Evolutionary conservation across 2,329 filamentous ascomycete genomes (phyloP).

Genomic region (Tolypocladium amazonense): DNA sequence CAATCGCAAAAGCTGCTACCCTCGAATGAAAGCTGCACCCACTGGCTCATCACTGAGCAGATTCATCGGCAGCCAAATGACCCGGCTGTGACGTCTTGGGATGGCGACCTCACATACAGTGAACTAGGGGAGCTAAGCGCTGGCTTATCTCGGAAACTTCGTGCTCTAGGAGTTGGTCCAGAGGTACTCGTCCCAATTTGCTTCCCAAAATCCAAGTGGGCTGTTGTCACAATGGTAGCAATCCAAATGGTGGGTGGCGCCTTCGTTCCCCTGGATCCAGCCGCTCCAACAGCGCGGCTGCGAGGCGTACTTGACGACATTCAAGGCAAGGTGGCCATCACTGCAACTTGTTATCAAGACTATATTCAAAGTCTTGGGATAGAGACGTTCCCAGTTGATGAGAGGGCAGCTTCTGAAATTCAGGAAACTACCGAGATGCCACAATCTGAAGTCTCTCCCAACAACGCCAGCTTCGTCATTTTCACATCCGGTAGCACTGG

Average conservation of each 20-base stretch:
- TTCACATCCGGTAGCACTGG: constrained; percentile 50
- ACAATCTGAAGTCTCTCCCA: not conserved
- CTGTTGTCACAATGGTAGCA: constrained; percentile 2
- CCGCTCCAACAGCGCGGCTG: not conserved
- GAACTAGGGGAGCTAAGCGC: not conserved
- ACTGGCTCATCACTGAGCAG: constrained; percentile 4
- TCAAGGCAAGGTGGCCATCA: not conserved
- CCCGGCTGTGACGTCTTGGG: constrained; percentile 5
- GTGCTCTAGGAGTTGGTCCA: not conserved
- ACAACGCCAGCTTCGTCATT: not conserved
- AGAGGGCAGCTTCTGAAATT: not conserved
- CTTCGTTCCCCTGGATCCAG: constrained; percentile 8
- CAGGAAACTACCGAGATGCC: not conserved
- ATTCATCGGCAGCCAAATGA: not conserved
- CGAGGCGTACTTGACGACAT: not conserved
- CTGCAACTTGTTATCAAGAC: not conserved
- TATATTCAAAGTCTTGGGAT: not conserved
- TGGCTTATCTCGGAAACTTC: not conserved
- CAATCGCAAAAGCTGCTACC: not conserved
- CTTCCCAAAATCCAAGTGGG: constrained; percentile 5
- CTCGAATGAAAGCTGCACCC: not conserved
- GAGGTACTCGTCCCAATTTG: constrained; percentile 2
- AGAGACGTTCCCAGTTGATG: not conserved
- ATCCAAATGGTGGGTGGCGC: constrained; percentile 3
- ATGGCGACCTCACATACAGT: not conserved